These are phyloP conservation scores for Hansfordia pulvinata DNA, from an alignment of 2,329 filamentous ascomycete species.

Conservation along the genomic window DNA sequence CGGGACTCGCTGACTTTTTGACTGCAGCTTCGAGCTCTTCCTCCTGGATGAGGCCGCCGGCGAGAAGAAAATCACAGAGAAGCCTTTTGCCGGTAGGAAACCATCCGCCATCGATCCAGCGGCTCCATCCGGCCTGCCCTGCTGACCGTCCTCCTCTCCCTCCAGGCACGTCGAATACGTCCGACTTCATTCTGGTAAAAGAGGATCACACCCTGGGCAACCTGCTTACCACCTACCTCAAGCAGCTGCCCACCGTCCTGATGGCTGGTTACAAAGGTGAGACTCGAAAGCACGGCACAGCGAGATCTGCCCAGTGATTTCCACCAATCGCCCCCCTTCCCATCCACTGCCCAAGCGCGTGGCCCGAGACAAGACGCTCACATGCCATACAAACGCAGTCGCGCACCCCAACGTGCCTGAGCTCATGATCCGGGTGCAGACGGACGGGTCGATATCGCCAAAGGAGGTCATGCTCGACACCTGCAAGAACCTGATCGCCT, in stretches of 20 bases:
- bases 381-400: too few relatives aligned
- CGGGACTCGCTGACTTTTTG: constrained; percentile 8
- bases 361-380: too few relatives aligned
- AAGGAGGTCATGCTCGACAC: constrained; percentile 74
- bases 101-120: background rate
- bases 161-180: constrained; percentile 80
- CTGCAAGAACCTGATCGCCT: constrained; percentile 70
- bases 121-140: too few relatives aligned
- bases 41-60: constrained; percentile 56
- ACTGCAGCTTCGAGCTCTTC: constrained; percentile 77
- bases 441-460: constrained; percentile 77
- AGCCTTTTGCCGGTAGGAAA: constrained; percentile 71
- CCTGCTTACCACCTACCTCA: constrained; percentile 72
- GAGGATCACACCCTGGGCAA: constrained; percentile 96
- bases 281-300: too few relatives aligned
- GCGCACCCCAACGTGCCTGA: constrained; percentile 48
- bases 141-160: constrained; percentile 2
- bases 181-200: constrained; percentile 89
- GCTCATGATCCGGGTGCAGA: constrained; percentile 69
- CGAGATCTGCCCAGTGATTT: too few relatives aligned
- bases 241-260: constrained; percentile 69
- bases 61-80: constrained; percentile 88
- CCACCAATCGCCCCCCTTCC: too few relatives aligned
- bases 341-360: too few relatives aligned
- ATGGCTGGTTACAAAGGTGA: constrained; percentile 87